Base-by-base conservation (phyloP, 2,329 filamentous ascomycete species). In the Pestalotiopsis sp. region DNA sequence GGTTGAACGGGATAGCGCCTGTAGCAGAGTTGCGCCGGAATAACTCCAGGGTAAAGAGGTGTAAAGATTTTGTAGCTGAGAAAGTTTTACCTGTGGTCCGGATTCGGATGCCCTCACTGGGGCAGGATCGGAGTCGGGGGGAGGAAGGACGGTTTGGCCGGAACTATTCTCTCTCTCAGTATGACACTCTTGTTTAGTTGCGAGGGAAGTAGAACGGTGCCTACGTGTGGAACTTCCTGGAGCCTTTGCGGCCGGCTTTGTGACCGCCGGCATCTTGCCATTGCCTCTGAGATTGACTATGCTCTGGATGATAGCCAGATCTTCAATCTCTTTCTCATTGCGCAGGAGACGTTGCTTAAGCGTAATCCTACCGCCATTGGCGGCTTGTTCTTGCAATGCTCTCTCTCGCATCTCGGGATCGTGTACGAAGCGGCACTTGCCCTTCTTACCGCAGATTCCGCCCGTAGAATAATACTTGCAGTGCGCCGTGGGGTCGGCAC, bases 351-450 rank as follows among this genome's bases (percentile, higher is more conserved):
- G 88, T 77, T 92, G 90, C 78, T 89, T 87, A 67, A 91, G 85
- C 4, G 90, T 91, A 80, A 91, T 86, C 64, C 87, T 87, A 61
- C 90, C 90, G 70, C 90, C 88, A 73, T 91, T 91, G 74, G 85
- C 84, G 74, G 90, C 88, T 69, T 89, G 86, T 76, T 91, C 89
- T 75, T 85, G 86, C 63, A 91, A 82, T 68, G 89, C 89, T 72
- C 87, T 87, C 74, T 90, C 88, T 73, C 90, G 85, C 68, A 90
- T 86, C 71, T 87, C 86, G 20, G 86, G 85, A 76, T 92, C 90
- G 78, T 92, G 90, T 72, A 91, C 88, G 80, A 92, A 92, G 81
- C 90, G 90, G 83, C 90, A 92, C 88, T 91, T 91, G 88, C 88
- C 88, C 86, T 91, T 91, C 85, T 92, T 92, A 66, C 89, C 90